phyloP scores from a whole-genome alignment of 306 rosid genomes.

The Carpinus fangiana region DNA sequence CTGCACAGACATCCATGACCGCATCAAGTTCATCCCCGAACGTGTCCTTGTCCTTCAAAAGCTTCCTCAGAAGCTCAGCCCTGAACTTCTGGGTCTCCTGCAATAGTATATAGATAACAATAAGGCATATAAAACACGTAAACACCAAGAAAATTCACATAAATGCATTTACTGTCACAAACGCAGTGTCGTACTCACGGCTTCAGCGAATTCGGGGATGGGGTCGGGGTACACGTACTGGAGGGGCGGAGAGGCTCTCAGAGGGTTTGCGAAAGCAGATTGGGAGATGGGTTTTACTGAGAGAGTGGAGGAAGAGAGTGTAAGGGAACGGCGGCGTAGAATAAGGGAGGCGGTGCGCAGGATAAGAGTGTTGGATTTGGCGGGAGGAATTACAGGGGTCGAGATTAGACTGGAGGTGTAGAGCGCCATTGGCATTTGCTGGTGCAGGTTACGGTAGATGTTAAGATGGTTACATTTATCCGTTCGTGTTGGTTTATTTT shows the following conservation, averaged over 20 bases:
- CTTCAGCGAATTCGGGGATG: constrained; percentile 53
- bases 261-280: constrained; percentile 21
- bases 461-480: too few relatives aligned
- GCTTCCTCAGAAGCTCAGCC: constrained; percentile 51
- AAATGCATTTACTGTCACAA: background rate
- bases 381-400: constrained; percentile 15
- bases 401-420: background rate
- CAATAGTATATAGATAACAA: background rate
- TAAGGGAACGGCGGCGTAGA: constrained; percentile 18
- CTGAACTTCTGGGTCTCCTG: constrained; percentile 69
- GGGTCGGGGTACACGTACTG: constrained; percentile 61
- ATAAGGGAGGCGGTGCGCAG: constrained; percentile 16
- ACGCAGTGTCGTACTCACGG: constrained; percentile 22
- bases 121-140: background rate
- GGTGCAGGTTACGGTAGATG: background rate
- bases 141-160: background rate
- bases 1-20: constrained; percentile 55
- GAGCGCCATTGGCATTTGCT: constrained; percentile 24
- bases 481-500: too few relatives aligned
- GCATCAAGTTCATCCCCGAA: constrained; percentile 56
- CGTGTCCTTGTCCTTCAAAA: constrained; percentile 42
- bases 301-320: background rate
- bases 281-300: constrained; percentile 19
- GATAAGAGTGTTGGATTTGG: constrained; percentile 22
- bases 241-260: constrained; percentile 28